These are phyloP conservation scores for Pichia kluyveri DNA, from an alignment of 805 yeast genomes.

Conservation along the genomic window DNA sequence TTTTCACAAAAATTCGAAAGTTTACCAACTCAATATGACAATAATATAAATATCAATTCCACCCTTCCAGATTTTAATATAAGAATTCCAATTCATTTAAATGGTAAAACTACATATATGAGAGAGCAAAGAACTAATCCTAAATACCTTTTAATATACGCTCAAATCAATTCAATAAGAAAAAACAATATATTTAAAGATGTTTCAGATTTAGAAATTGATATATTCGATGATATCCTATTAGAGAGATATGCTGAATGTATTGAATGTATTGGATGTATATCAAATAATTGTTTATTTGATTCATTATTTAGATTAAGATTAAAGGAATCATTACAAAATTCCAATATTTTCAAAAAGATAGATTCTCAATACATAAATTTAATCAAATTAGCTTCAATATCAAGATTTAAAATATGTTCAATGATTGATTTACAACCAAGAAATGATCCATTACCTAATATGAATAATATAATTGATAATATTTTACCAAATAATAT, in stretches of 20 bases:
- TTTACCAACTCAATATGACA: background rate
- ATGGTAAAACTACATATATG: constrained; percentile 9
- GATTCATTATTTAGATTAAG: constrained; percentile 2
- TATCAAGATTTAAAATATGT: constrained; percentile 44
- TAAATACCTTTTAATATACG: constrained; percentile 38
- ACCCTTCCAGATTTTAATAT: background rate
- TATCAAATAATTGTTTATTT: background rate
- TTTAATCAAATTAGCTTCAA: constrained; percentile 28
- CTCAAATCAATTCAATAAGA: constrained; percentile 35
- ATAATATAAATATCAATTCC: background rate
- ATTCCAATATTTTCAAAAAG: background rate
- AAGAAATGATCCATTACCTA: constrained; percentile 28
- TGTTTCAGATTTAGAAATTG: constrained; percentile 28
- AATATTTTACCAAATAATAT: constrained; percentile 2
- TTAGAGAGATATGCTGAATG: constrained; percentile 3
- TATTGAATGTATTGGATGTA: background rate
- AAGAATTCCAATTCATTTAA: constrained; percentile 2
- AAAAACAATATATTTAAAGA: constrained; percentile 24
- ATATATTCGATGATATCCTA: constrained; percentile 19
- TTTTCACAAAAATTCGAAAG: constrained; percentile 5
- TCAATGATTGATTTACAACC: constrained; percentile 43
- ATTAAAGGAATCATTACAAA: background rate
- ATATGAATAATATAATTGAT: background rate
- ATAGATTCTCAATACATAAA: constrained; percentile 2
- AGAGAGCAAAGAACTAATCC: constrained; percentile 44